phyloP scores from a whole-genome alignment of 305 asterid genomes.

The Fraxinus sp. region DNA sequence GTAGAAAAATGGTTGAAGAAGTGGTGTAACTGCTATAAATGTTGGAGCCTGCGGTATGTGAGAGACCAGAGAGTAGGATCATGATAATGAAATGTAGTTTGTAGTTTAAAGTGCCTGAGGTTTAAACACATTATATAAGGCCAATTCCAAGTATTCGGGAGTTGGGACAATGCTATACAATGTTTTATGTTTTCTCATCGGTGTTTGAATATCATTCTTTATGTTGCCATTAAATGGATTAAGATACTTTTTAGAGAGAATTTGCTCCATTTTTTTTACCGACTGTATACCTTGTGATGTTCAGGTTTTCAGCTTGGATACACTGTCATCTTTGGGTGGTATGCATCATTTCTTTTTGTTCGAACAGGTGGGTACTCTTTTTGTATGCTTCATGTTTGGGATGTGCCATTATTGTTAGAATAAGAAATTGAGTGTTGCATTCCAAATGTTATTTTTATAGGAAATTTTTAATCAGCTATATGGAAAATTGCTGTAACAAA shows the following conservation, averaged over 20 bases:
- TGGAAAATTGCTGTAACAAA: background rate
- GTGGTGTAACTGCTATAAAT: background rate
- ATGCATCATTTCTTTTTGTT: slow-evolving; percentile 56
- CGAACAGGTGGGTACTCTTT: slow-evolving; percentile 62
- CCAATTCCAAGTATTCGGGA: background rate
- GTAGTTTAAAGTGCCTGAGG: slow-evolving; percentile 13
- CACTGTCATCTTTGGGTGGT: slow-evolving; percentile 78
- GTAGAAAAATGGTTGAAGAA: slow-evolving; percentile 9
- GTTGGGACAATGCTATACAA: background rate
- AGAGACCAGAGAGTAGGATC: background rate
- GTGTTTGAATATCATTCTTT: slow-evolving; percentile 11
- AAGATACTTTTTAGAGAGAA: slow-evolving; percentile 2
- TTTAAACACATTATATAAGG: background rate
- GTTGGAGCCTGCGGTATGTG: background rate
- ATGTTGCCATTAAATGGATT: background rate
- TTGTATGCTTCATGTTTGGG: background rate
- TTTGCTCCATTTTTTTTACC: background rate
- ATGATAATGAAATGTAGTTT: background rate
- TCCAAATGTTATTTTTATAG: background rate
- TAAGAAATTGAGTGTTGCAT: background rate
- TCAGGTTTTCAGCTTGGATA: slow-evolving; percentile 92
- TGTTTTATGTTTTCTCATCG: background rate
- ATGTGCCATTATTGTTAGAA: background rate
- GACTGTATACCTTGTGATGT: slow-evolving; percentile 17
- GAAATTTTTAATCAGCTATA: background rate